A percentile compares a stretch with the other conserved stretches of the same genome.
phyloP scores from a whole-genome alignment of 164 flowering plant species.

The Houttuynia cordata region DNA sequence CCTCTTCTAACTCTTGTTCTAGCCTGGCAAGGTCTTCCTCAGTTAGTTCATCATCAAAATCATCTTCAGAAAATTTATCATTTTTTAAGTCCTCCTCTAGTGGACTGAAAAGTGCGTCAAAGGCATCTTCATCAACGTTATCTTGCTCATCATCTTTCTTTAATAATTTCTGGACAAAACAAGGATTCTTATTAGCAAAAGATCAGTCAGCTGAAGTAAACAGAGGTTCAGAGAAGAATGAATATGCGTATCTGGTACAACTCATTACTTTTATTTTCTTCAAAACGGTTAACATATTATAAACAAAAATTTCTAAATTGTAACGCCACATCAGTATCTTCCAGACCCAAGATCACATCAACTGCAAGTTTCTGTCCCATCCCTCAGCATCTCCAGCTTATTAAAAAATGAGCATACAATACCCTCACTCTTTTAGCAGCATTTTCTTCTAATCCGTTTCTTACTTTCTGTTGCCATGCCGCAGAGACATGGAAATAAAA shows the following conservation, averaged over 20 bases:
- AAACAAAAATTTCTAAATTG: too few species aligned
- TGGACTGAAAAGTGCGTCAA: constrained; percentile 67
- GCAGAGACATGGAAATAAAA: not conserved
- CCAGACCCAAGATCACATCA: too few species aligned
- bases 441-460: too few species aligned
- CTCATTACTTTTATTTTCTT: too few species aligned
- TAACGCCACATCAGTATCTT: too few species aligned
- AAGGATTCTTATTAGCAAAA: not conserved
- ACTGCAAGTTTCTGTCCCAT: too few species aligned
- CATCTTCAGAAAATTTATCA: constrained; percentile 30
- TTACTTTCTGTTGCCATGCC: not conserved
- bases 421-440: too few species aligned
- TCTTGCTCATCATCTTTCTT: constrained; percentile 20
- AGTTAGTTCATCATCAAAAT: constrained; percentile 52
- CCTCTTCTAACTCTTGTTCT: constrained; percentile 57
- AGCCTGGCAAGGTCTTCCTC: constrained; percentile 78
- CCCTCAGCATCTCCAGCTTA: too few species aligned
- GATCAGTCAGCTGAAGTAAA: not conserved
- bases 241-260: not conserved
- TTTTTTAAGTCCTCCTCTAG: constrained; percentile 80
- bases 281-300: too few species aligned
- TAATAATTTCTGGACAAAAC: constrained; percentile 11
- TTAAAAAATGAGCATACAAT: too few species aligned
- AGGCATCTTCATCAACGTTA: constrained; percentile 63
- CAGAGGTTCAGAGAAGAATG: not conserved